phyloP scores from a whole-genome alignment of 1,284 basidiomycete species.

The Ustilago esculenta region DNA sequence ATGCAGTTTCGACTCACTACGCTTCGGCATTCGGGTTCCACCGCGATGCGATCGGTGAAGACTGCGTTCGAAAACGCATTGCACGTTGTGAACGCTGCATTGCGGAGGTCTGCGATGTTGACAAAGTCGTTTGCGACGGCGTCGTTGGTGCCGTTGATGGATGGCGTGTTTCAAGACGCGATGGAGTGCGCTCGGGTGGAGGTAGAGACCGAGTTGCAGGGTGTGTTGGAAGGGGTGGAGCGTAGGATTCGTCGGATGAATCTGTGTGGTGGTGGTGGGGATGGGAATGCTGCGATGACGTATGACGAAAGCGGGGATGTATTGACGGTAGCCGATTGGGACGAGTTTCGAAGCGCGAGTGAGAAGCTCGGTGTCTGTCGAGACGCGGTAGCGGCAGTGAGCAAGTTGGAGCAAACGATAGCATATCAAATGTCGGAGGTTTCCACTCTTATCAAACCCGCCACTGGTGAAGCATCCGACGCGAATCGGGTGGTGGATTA shows the following conservation, averaged over 20 bases:
- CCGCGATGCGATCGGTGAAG: neutral
- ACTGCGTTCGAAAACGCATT: slow-evolving; percentile 20
- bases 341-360: slow-evolving; percentile 36
- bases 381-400: slow-evolving; percentile 18
- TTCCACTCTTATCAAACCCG: slow-evolving; percentile 4
- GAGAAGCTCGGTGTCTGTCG: slow-evolving; percentile 28
- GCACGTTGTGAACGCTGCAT: slow-evolving; percentile 14
- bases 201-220: slow-evolving; percentile 10
- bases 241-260: slow-evolving; percentile 23
- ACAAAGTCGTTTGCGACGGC: slow-evolving; percentile 36
- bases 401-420: slow-evolving; percentile 20
- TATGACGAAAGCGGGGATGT: slow-evolving; percentile 40
- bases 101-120: slow-evolving; percentile 17
- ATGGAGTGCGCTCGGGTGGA: neutral
- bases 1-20: slow-evolving; percentile 31
- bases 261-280: slow-evolving; percentile 4
- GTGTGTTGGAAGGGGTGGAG: slow-evolving; percentile 3
- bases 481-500: no score
- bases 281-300: slow-evolving; percentile 15
- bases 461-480: slow-evolving; percentile 1
- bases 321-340: slow-evolving; percentile 30
- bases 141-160: slow-evolving; percentile 19
- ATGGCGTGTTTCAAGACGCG: slow-evolving; percentile 12
- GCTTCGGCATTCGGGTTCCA: neutral
- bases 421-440: slow-evolving; percentile 40